These are phyloP conservation scores for Butyriboletus loyo DNA, from an alignment of 768 basidiomycete genomes.

Conservation along the genomic window DNA sequence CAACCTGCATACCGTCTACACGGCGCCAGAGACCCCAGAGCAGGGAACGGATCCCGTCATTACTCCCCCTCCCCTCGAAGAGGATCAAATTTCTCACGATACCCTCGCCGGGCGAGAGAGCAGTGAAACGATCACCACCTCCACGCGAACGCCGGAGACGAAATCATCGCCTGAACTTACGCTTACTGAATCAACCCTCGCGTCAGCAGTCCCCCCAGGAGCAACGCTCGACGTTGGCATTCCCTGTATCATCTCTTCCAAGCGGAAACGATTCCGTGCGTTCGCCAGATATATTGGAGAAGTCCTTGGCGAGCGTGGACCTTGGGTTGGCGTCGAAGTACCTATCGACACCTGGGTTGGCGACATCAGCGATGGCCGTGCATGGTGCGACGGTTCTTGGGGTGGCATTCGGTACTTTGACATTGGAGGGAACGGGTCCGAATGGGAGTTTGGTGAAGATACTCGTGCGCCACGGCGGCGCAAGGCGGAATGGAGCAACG, in stretches of 20 bases:
- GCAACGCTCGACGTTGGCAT: conserved; percentile 83
- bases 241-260: conserved; percentile 84
- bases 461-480: conserved; percentile 27
- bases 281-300: conserved; percentile 88
- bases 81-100: conserved; percentile 14
- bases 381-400: conserved; percentile 85
- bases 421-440: conserved; percentile 52
- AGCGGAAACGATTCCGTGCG: conserved; percentile 80
- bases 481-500: conserved; percentile 20
- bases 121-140: conserved; percentile 27
- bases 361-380: conserved; percentile 56
- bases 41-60: conserved; percentile 5
- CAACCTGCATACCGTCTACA: conserved; percentile 19
- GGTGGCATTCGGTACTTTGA: conserved; percentile 84
- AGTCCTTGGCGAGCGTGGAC: conserved; percentile 73
- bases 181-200: conserved; percentile 26
- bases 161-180: conserved; percentile 16
- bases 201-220: conserved; percentile 37
- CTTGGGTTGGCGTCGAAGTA: conserved; percentile 92
- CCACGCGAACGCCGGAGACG: conserved; percentile 15
- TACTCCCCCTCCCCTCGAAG: conserved; percentile 10
- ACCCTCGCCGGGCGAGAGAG: conserved; percentile 24
- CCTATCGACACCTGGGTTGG: conserved; percentile 57
- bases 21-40: conserved; percentile 15
- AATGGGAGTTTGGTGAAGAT: conserved; percentile 63